phyloP scores from a whole-genome alignment of 371 early-diverging fungal genomes.

The Parasitella parasitica region DNA sequence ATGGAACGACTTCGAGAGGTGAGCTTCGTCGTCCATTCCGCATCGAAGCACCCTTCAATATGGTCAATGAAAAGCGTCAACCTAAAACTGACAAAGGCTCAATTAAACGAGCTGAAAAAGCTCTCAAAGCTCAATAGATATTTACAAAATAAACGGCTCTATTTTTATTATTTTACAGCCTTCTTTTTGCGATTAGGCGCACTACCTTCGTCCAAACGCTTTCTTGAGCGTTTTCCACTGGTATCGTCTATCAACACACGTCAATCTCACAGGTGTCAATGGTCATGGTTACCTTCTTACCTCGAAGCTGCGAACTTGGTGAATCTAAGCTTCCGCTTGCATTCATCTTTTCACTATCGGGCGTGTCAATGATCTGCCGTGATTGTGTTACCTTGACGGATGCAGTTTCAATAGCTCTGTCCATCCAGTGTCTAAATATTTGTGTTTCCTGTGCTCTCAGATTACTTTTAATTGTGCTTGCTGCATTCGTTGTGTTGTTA shows the following conservation, averaged over 20 bases:
- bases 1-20: constrained; percentile 63
- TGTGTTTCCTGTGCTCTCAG: constrained; percentile 47
- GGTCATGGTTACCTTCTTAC: no score
- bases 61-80: constrained; percentile 33
- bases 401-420: constrained; percentile 47
- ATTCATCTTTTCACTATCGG: neutral
- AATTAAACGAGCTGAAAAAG: constrained; percentile 53
- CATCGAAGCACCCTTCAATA: constrained; percentile 61
- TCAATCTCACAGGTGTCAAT: neutral
- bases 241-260: constrained; percentile 15
- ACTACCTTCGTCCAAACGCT: constrained; percentile 19
- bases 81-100: constrained; percentile 42
- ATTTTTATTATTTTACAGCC: constrained; percentile 5
- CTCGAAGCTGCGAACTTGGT: constrained; percentile 5
- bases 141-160: neutral
- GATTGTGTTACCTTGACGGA: constrained; percentile 31
- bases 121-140: constrained; percentile 34
- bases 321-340: neutral
- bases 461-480: constrained; percentile 12
- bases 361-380: constrained; percentile 24
- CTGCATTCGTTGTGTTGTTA: neutral
- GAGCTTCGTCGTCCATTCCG: constrained; percentile 82
- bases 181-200: constrained; percentile 24
- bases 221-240: constrained; percentile 24
- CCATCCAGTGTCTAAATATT: constrained; percentile 45